Evolutionary conservation across 2,329 filamentous ascomycete species (phyloP).

Genomic region (Gremmenia infestans): DNA sequence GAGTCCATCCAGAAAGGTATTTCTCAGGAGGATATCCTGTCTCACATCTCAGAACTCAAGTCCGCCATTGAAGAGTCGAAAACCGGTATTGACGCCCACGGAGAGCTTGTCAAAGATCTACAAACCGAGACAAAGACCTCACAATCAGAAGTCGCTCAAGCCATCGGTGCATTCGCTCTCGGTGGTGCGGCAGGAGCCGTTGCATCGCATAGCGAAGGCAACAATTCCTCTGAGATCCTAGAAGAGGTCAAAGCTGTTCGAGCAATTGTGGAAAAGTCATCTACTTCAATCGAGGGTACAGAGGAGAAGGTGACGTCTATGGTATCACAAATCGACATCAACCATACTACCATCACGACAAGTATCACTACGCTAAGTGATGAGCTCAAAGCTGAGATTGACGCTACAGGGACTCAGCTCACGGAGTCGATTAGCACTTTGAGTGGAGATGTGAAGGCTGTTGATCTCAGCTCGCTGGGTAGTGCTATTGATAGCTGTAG

Average conservation of each 20-base stretch:
- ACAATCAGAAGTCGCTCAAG: conserved; percentile 18
- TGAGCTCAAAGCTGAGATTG: conserved; percentile 25
- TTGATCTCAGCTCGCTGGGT: conserved; percentile 10
- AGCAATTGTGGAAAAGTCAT: conserved; percentile 16
- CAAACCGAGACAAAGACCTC: conserved; percentile 21
- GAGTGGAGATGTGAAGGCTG: conserved; percentile 6
- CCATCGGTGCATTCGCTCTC: conserved; percentile 19
- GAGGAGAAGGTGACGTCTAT: conserved; percentile 14
- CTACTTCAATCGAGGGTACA: conserved; percentile 8
- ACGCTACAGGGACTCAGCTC: conserved; percentile 21
- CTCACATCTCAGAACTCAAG: conserved; percentile 22
- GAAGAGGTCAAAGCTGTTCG: conserved; percentile 20
- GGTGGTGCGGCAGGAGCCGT: conserved; percentile 21
- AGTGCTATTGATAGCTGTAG: conserved; percentile 4
- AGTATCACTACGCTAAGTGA: conserved; percentile 22
- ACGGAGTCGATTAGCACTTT: conserved; percentile 14
- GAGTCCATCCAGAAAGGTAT: conserved; percentile 13
- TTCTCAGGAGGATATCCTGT: conserved; percentile 16
- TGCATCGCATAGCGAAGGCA: conserved; percentile 5
- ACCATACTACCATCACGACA: conserved; percentile 24
- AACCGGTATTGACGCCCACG: conserved; percentile 16
- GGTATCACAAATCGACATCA: conserved; percentile 22
- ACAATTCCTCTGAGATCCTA: conserved; percentile 12
- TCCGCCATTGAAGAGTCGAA: conserved; percentile 22
- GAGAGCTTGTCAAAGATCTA: conserved; percentile 19